These are phyloP conservation scores for Carex myosuroides DNA, from an alignment of 176 grass and related monocot species.

Conservation along the genomic window DNA sequence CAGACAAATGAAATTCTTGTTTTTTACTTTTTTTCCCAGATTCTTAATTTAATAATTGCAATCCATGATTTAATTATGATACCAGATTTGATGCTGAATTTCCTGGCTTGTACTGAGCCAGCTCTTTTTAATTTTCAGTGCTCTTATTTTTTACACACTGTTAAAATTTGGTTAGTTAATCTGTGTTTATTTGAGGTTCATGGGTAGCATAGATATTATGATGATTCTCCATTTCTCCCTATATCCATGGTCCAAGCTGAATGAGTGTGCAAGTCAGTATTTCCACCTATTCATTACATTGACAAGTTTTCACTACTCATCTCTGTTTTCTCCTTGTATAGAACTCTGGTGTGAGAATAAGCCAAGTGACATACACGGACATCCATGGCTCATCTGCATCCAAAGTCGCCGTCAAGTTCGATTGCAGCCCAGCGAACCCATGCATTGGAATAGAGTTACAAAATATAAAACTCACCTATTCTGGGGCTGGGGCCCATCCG, in stretches of 20 bases:
- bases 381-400: slow-evolving; percentile 37
- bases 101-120: neutral
- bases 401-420: slow-evolving; percentile 31
- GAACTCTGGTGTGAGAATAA: slow-evolving; percentile 29
- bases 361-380: slow-evolving; percentile 27
- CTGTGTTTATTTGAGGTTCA: neutral
- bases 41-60: neutral
- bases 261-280: neutral
- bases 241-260: neutral
- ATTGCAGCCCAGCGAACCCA: slow-evolving; percentile 29
- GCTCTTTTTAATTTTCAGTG: too few relatives aligned
- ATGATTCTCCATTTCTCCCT: neutral
- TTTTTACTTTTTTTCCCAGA: neutral
- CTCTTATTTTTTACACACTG: neutral
- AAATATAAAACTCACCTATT: slow-evolving; percentile 30
- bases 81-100: neutral
- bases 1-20: neutral
- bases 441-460: slow-evolving; percentile 30
- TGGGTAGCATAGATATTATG: neutral
- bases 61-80: neutral
- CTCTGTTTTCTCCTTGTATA: neutral
- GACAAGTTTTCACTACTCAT: neutral
- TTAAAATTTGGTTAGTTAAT: neutral
- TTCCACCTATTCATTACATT: neutral
- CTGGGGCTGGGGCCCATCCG: neutral